These are phyloP conservation scores for Oryza glaberrima DNA, from an alignment of 176 grass and related monocot genomes.

Conservation along the genomic window DNA sequence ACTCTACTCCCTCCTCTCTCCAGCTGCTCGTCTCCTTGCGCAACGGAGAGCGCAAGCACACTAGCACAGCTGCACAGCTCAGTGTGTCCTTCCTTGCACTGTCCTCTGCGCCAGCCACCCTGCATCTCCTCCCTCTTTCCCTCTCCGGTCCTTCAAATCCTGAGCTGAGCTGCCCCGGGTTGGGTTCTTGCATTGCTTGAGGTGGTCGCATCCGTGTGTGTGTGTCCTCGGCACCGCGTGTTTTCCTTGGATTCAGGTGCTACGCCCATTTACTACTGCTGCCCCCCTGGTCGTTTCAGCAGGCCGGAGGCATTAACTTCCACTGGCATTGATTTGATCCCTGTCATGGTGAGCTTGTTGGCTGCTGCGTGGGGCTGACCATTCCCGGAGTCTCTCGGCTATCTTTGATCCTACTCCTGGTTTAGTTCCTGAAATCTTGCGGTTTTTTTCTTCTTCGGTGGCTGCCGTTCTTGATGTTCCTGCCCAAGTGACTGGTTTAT, in stretches of 20 bases:
- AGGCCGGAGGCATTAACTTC: slow-evolving; percentile 43
- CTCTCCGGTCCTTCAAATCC: slow-evolving; percentile 39
- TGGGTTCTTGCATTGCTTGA: slow-evolving; percentile 44
- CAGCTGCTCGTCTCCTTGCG: slow-evolving; percentile 41
- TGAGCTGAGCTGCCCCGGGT: neutral
- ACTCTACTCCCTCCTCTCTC: neutral
- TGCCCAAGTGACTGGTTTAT: neutral
- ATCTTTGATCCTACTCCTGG: slow-evolving; percentile 10
- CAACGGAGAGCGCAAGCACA: neutral
- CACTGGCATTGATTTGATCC: slow-evolving; percentile 39
- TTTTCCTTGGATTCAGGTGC: slow-evolving; percentile 39
- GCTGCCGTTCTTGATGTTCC: neutral
- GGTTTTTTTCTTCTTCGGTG: neutral
- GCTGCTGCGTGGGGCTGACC: neutral
- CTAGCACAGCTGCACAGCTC: neutral
- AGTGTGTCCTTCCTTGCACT: slow-evolving; percentile 35
- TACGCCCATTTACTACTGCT: slow-evolving; percentile 41
- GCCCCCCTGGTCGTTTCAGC: slow-evolving; percentile 34
- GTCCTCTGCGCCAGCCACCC: neutral
- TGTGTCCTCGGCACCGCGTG: slow-evolving; percentile 17
- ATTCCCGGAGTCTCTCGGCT: neutral
- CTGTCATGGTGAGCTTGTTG: neutral
- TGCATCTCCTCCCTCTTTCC: slow-evolving; percentile 22
- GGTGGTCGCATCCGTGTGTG: slow-evolving; percentile 48
- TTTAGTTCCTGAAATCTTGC: slow-evolving; percentile 9